Base-by-base conservation (phyloP, 441 rosid species). In the Adansonia gregorii region DNA sequence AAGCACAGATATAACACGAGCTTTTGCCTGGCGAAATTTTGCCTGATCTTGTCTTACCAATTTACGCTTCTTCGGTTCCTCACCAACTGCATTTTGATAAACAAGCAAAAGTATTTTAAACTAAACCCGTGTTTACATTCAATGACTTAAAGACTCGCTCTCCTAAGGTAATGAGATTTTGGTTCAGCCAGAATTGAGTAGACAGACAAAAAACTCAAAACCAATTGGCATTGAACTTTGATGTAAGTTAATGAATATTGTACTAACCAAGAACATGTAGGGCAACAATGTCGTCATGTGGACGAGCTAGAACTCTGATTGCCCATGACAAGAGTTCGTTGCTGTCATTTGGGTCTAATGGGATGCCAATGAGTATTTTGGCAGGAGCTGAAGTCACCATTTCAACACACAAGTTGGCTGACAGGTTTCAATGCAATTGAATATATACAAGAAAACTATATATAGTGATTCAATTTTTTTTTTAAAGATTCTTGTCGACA, bases 251-350 rank as follows among this genome's bases (percentile, higher is more conserved):
- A 49, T 4, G 43, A 11, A 46, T 35, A 35, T 35, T 14, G 12
- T 64, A 78, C 88, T 78, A 51, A 94, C 98, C 93, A 77, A 92
- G 86, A 83, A 95, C 85, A 82, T 89, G 93, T 54, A 91, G 78
- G 81, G 98, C 97, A 60, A 91, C 85, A 73, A 95, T 83, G 82
- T 79, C 75, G 85, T 93, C 94, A 79, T 79, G 83, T 11, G 96
- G 94, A 63, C 60, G 88, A 85, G 98, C 98, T 2, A 94, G 84
- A 83, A 84, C 82, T 19, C 84, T 75, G 83, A 88, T 89, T 67
- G 96, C 96, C 99, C 99, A 95, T 0, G 97, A 88, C 46, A 93
- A 85, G 79, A 92, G 89, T 49, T 83, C 87, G 55, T 84, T 88
- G 86, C 94, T 88, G 58, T 83, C 89, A 24, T 86, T 79, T 24